Evolutionary conservation across 208 protist species (phyloP).

Genomic region (Leishmania tarentolae): DNA sequence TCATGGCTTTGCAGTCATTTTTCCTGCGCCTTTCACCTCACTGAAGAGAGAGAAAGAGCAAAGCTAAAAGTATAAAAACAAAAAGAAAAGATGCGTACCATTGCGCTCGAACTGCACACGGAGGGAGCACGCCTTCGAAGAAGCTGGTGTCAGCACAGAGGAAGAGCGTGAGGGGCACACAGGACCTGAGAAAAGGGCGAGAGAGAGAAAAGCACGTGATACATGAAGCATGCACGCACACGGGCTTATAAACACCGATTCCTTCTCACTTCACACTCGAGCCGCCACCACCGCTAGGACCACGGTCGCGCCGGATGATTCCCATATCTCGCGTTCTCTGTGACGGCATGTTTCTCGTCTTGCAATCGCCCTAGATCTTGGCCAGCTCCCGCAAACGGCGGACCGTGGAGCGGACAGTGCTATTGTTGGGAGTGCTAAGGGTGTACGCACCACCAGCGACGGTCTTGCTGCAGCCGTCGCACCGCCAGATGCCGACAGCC

Average conservation of each 20-base stretch:
- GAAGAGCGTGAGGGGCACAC: background rate
- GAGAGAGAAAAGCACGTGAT: background rate
- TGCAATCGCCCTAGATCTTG: slow-evolving; percentile 47
- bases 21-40: background rate
- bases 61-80: slow-evolving; percentile 1
- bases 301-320: background rate
- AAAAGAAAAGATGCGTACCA: slow-evolving; percentile 2
- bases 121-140: background rate
- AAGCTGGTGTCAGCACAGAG: background rate
- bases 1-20: background rate
- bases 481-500: slow-evolving; percentile 99
- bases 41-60: background rate
- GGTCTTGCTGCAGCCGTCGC: slow-evolving; percentile 96
- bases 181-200: background rate
- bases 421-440: slow-evolving; percentile 95
- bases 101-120: background rate
- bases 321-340: background rate
- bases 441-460: slow-evolving; percentile 98
- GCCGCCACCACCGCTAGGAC: background rate
- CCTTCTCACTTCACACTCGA: background rate
- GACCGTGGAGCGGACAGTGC: slow-evolving; percentile 97
- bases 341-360: background rate
- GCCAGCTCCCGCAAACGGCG: slow-evolving; percentile 97
- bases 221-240: background rate
- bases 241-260: background rate